A percentile compares a stretch with the other conserved stretches of the same genome.
Conservation (phyloP, 2,329 filamentous ascomycete genomes). For the Cercospora sesami region DNA sequence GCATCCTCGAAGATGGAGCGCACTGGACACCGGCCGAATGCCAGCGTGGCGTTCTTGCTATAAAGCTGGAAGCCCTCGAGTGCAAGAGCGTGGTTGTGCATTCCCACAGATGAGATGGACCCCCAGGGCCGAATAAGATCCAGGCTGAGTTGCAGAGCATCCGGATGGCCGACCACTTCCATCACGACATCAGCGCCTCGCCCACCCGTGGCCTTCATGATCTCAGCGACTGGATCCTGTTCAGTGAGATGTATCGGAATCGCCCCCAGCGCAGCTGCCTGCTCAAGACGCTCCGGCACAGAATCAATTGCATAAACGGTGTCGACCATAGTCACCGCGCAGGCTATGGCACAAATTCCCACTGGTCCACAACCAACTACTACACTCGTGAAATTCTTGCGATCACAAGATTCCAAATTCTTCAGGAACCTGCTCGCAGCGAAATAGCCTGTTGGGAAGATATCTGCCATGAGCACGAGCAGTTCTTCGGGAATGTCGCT, state of each 20-base stretch:
- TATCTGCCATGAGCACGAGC: not conserved
- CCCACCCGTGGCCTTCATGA: constrained; percentile 29
- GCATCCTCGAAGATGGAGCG: not conserved
- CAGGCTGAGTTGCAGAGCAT: not conserved
- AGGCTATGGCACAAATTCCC: not conserved
- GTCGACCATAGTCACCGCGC: not conserved
- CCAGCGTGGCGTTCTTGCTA: not conserved
- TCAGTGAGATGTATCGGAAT: not conserved
- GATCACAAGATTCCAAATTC: not conserved
- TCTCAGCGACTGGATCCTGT: not conserved
- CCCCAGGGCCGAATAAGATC: not conserved
- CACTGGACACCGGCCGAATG: not conserved
- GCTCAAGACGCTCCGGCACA: not conserved
- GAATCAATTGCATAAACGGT: not conserved
- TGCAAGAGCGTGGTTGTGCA: not conserved
- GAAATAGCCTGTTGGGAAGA: not conserved
- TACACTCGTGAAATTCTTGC: not conserved
- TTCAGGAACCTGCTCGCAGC: not conserved
- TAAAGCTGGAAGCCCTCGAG: not conserved
- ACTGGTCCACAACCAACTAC: not conserved
- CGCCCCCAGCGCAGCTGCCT: not conserved
- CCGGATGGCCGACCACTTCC: not conserved
- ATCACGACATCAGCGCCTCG: constrained; percentile 14
- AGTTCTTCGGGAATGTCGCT: not conserved
- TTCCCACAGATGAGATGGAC: not conserved